Evolutionary conservation across 805 yeast genomes (phyloP).

Genomic region (Sugiyamaella americana): DNA sequence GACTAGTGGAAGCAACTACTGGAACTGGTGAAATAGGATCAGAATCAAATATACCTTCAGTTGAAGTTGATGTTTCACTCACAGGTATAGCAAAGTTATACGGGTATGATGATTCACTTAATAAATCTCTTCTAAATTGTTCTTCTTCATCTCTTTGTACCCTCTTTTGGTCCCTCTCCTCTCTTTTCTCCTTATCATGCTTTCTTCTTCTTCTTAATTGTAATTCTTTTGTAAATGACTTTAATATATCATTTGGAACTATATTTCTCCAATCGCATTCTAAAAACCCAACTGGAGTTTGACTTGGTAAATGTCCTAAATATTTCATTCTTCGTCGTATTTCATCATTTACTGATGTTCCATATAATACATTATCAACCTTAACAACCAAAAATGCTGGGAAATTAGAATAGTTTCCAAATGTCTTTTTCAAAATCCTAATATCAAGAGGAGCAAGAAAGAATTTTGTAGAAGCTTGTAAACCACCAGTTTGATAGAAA

Average conservation of each 20-base stretch:
- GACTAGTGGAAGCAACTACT: not conserved
- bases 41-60: conserved; percentile 5
- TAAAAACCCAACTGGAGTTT: conserved; percentile 74
- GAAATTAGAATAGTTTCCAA: conserved; percentile 54
- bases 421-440: conserved; percentile 59
- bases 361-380: conserved; percentile 66
- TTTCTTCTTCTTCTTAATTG: conserved; percentile 22
- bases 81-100: conserved; percentile 7
- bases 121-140: conserved; percentile 29
- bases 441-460: conserved; percentile 77
- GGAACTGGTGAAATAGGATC: conserved; percentile 10
- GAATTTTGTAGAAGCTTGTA: conserved; percentile 57
- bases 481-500: conserved; percentile 67
- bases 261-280: conserved; percentile 75
- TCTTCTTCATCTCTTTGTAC: conserved; percentile 35
- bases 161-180: conserved; percentile 20
- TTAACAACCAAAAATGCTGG: conserved; percentile 59
- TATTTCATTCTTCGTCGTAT: conserved; percentile 60
- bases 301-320: conserved; percentile 74
- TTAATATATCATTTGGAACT: conserved; percentile 25
- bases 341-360: conserved; percentile 57
- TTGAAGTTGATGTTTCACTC: conserved; percentile 2
- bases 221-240: conserved; percentile 24
- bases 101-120: conserved; percentile 14
- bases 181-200: conserved; percentile 23